Percentiles rank a stretch among this genome's conserved stretches.
These are phyloP conservation scores for Fomitopsis pinicola DNA, from an alignment of 1,284 basidiomycete species.

Conservation along the genomic window DNA sequence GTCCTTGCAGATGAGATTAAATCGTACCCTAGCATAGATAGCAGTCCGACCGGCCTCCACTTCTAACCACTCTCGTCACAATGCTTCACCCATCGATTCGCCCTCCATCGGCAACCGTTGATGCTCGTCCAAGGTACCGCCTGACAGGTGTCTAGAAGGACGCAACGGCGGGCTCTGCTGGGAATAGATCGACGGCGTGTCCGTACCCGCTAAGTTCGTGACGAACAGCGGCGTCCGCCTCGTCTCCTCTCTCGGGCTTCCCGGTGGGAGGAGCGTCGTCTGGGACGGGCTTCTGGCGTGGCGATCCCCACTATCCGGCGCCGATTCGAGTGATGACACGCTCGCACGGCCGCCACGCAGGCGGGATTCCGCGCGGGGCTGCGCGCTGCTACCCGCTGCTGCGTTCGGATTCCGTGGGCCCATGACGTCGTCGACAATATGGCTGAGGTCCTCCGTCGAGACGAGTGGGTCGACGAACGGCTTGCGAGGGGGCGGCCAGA, in stretches of 20 bases:
- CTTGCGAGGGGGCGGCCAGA: slow-evolving; percentile 45
- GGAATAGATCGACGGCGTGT: slow-evolving; percentile 16
- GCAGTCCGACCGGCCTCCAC: neutral
- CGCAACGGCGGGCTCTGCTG: slow-evolving; percentile 11
- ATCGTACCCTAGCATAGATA: neutral
- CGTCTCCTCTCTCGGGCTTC: slow-evolving; percentile 12
- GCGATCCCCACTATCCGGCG: neutral
- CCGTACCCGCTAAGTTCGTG: slow-evolving; percentile 20
- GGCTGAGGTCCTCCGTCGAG: slow-evolving; percentile 33
- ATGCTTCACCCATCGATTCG: slow-evolving; percentile 8
- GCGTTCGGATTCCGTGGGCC: slow-evolving; percentile 26
- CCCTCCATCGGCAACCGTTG: neutral
- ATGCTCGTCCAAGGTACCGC: neutral
- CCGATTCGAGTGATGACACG: slow-evolving; percentile 11
- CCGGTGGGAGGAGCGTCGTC: slow-evolving; percentile 14
- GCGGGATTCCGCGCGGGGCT: slow-evolving; percentile 2
- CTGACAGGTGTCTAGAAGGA: slow-evolving; percentile 8
- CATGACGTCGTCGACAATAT: slow-evolving; percentile 52
- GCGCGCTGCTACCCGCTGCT: neutral
- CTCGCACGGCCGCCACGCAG: slow-evolving; percentile 8
- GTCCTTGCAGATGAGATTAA: too few relatives aligned
- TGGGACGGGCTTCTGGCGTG: slow-evolving; percentile 17
- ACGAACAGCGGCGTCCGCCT: slow-evolving; percentile 19
- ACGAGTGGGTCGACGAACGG: slow-evolving; percentile 43
- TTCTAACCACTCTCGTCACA: neutral